Percentiles rank a stretch among this genome's conserved stretches.
Evolutionary conservation across 306 rosid species (phyloP).

Genomic region (Dicorynia guianensis): DNA sequence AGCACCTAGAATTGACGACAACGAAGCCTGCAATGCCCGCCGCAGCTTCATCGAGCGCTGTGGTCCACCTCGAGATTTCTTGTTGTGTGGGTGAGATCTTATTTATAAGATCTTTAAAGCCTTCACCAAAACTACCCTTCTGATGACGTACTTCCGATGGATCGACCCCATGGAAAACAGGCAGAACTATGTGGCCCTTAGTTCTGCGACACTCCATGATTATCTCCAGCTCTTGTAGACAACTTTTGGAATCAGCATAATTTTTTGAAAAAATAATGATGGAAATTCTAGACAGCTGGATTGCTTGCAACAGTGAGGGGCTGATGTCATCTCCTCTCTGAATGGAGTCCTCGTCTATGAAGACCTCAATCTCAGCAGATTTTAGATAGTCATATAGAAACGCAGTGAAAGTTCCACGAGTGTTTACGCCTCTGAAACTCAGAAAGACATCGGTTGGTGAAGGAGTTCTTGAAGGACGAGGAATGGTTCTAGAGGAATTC

Average conservation of each 20-base stretch:
- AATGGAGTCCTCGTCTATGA: neutral
- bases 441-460: neutral
- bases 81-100: neutral
- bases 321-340: neutral
- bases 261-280: neutral
- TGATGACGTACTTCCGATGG: slow-evolving; percentile 2
- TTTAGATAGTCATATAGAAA: neutral
- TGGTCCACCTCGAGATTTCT: neutral
- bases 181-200: neutral
- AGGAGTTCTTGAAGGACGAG: too few species aligned
- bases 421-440: neutral
- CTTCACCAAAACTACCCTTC: neutral
- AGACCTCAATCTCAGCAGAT: neutral
- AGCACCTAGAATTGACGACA: neutral
- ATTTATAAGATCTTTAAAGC: neutral
- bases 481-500: too few species aligned
- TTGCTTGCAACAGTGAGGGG: neutral
- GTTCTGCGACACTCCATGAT: neutral
- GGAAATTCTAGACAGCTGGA: slow-evolving; percentile 1
- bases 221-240: neutral
- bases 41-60: neutral
- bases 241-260: neutral
- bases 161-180: neutral
- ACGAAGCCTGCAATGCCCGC: neutral
- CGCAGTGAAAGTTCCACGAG: neutral